Evolutionary conservation across 192 early-diverging fungal genomes (phyloP), one percentile per base, ranked within the genome.

Genomic region (Gryganskiella cystojenkinii): DNA sequence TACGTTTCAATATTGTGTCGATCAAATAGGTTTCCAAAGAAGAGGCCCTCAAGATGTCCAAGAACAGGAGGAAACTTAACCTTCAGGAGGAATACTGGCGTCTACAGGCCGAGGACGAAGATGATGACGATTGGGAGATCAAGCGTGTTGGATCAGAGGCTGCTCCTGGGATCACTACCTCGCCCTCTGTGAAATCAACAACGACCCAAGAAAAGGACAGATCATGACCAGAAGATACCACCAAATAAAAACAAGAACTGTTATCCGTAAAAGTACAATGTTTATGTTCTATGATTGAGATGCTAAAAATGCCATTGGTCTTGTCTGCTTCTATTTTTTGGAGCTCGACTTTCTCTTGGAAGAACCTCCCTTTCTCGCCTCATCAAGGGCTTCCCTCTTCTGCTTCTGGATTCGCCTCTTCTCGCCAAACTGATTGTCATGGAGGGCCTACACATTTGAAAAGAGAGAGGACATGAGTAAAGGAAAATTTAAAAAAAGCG

Each of bases 1-100:
- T n/a, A 34, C 10, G 11, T 66, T 7, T 40, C 31, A 17, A 30
- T 28, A 25, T 33, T 15, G 17, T 47, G 25, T 27, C 4, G 24
- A 30, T 15, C 45, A 7, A 27, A 59, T 71, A 88, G 78, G 69
- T 87, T 46, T 69, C 82, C 22, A 85, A 87, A 43, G 87, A 92
- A 46, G 85, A 92, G 61, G 79, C 78, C 42, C 64, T 90, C 20
- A 80, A 83, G 24, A 62, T 86, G 56, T 79, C 82, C 24, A 81
- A 81, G 51, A 82, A 82, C 27, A 82, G 86, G 82, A 82, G 86
- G 61, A 84, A 84, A 64, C 79, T 91, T 37, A 83, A 84, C 76
- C 56, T 93, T 28, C 88, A 95, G 63, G 85, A 97, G 79, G 89
- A 91, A 68, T 93, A 92, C 73, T 91, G 82, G 79, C 79, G 86